These are phyloP conservation scores for Byssothecium circinans DNA, from an alignment of 2,329 filamentous ascomycete species.

Conservation along the genomic window DNA sequence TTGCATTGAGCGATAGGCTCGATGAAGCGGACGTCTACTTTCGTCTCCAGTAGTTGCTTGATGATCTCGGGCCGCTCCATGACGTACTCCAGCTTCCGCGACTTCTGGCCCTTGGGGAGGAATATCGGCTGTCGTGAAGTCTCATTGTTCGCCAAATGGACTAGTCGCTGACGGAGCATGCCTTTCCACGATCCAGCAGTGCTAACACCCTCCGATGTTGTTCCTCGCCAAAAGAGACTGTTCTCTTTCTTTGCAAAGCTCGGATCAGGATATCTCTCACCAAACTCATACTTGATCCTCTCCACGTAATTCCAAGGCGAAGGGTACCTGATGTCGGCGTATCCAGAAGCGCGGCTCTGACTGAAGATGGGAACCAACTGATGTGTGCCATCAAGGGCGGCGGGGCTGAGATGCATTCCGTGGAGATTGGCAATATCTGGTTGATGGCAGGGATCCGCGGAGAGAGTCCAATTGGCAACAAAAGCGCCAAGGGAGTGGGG, in stretches of 20 bases:
- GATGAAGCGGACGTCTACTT: slow-evolving; percentile 60
- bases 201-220: slow-evolving; percentile 57
- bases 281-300: slow-evolving; percentile 57
- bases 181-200: slow-evolving; percentile 62
- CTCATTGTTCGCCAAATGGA: slow-evolving; percentile 58
- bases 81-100: slow-evolving; percentile 57
- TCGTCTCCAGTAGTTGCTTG: slow-evolving; percentile 55
- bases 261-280: slow-evolving; percentile 54
- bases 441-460: slow-evolving; percentile 72
- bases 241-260: slow-evolving; percentile 65
- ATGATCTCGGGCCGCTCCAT: slow-evolving; percentile 57
- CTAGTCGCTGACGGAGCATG: slow-evolving; percentile 70
- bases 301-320: slow-evolving; percentile 63
- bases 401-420: slow-evolving; percentile 69
- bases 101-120: slow-evolving; percentile 53
- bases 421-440: slow-evolving; percentile 75
- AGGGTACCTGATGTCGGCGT: slow-evolving; percentile 77
- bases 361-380: slow-evolving; percentile 75
- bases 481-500: slow-evolving; percentile 70
- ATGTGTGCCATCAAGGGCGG: slow-evolving; percentile 63
- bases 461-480: slow-evolving; percentile 64
- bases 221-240: slow-evolving; percentile 74
- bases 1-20: slow-evolving; percentile 60
- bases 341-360: slow-evolving; percentile 70
- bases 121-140: slow-evolving; percentile 36